Evolutionary conservation across 1,139 yeast genomes (phyloP).

Genomic region (Lodderomyces pseudojiufengensis): DNA sequence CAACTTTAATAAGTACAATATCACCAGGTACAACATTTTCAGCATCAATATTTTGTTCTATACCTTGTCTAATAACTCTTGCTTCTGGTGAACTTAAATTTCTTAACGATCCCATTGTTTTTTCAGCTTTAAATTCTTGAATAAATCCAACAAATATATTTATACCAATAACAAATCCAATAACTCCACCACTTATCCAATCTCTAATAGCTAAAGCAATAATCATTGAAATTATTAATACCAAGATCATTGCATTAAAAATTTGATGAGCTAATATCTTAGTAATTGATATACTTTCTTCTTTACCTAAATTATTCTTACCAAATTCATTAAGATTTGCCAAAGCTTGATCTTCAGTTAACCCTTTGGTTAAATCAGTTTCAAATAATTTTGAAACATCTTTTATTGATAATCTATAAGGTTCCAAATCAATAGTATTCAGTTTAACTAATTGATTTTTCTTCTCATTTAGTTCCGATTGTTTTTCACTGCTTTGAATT

Average conservation of each 20-base stretch:
- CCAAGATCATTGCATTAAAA: slow-evolving; percentile 79
- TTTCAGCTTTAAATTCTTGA: slow-evolving; percentile 73
- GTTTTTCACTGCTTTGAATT: slow-evolving; percentile 13
- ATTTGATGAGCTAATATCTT: slow-evolving; percentile 65
- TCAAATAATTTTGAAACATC: slow-evolving; percentile 35
- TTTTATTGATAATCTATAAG: slow-evolving; percentile 33
- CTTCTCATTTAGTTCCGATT: slow-evolving; percentile 1
- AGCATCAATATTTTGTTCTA: slow-evolving; percentile 56
- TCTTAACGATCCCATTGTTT: slow-evolving; percentile 74
- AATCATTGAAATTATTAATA: slow-evolving; percentile 68
- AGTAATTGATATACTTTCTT: slow-evolving; percentile 51
- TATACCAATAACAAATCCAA: slow-evolving; percentile 63
- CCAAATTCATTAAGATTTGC: slow-evolving; percentile 39
- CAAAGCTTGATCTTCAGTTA: slow-evolving; percentile 35
- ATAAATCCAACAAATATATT: slow-evolving; percentile 68
- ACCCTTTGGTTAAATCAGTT: slow-evolving; percentile 46
- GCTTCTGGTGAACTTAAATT: slow-evolving; percentile 74
- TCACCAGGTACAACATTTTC: slow-evolving; percentile 77
- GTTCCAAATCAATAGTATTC: slow-evolving; percentile 13
- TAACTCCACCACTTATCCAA: slow-evolving; percentile 84
- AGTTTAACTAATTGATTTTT: neutral
- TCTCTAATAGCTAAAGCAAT: slow-evolving; percentile 73
- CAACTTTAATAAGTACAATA: slow-evolving; percentile 60
- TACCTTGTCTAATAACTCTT: slow-evolving; percentile 61
- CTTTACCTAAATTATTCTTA: slow-evolving; percentile 60